Base-by-base conservation (phyloP, 2,329 filamentous ascomycete species). In the Cladophialophora bantiana region DNA sequence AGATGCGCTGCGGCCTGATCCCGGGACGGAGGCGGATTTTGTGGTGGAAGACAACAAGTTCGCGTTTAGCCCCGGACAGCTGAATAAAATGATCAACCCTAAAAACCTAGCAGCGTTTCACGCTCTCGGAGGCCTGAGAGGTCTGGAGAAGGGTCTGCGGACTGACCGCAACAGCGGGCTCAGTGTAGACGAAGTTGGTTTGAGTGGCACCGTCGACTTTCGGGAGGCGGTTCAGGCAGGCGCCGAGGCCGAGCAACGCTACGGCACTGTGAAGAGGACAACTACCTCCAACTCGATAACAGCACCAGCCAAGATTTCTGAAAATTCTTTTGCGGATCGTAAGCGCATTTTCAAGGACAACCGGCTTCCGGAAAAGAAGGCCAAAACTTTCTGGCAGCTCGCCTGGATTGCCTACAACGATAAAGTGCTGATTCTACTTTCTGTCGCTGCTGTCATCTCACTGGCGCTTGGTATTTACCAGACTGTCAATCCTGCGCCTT, bases 341-440 rank as follows among this genome's bases (percentile, higher is more conserved):
- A 90, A 86, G 74, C 87, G 89, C 40, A 82, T 93, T 7, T 94
- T 87, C 75, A 88, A 86, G 61, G 85, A 87, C 68, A 92, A 92
- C 73, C 80, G 82, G n/a, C 78, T 90, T 38, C 88, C 88, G 0
- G 86, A 85, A 69, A 86, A 87, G 72, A 89, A 89, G 73, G 82
- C 87, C 13, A 91, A 90, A 75, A 88, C 82, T 52, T 86, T 92
- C 62, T 79, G 89, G 62, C 81, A 87, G 72, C 80, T 92, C 6
- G 86, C 87, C 72, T 93, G 90, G 90, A 88, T 91, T 73, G 90
- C 90, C 1, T 91, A 91, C 79, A 91, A 93, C 76, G 90, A 93
- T 78, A 92, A 92, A 72, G 86, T 93, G 3, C 81, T 92, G 42
- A 89, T 92, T 59, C 79, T 92, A 1, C 80, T 92, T 57, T 89